Percentiles rank a stretch among this genome's conserved stretches.
Conservation (phyloP, 164 flowering plant species). For the Vitis rotundifolia region DNA sequence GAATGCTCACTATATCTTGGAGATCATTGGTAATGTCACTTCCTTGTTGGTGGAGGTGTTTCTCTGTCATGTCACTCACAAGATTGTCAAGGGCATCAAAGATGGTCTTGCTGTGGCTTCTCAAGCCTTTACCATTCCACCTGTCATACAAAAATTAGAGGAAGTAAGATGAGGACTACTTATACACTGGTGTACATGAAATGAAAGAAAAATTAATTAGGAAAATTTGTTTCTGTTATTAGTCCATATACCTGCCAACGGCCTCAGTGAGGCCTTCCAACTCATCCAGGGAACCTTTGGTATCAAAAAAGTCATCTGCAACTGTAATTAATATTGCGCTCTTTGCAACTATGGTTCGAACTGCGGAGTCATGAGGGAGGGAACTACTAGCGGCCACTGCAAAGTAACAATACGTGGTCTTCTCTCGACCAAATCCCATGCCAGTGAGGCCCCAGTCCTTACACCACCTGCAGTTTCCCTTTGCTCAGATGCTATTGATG, state of each 20-base stretch:
- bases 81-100: slow-evolving; percentile 38
- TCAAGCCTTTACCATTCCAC: slow-evolving; percentile 37
- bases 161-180: no score
- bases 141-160: slow-evolving; percentile 12
- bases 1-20: slow-evolving; percentile 22
- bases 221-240: slow-evolving; percentile 12
- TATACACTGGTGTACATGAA: no score
- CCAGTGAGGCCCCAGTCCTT: slow-evolving; percentile 10
- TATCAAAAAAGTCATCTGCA: slow-evolving; percentile 30
- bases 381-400: background rate
- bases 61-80: slow-evolving; percentile 24
- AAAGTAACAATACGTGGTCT: slow-evolving; percentile 1
- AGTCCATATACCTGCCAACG: background rate
- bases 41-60: slow-evolving; percentile 14
- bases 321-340: slow-evolving; percentile 24
- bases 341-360: slow-evolving; percentile 20
- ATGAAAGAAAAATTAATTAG: no score
- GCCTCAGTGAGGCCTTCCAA: slow-evolving; percentile 26
- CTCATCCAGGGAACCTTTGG: slow-evolving; percentile 7
- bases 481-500: no score
- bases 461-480: no score
- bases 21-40: slow-evolving; percentile 16
- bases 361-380: slow-evolving; percentile 15
- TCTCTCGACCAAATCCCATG: slow-evolving; percentile 21
- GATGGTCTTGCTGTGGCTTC: slow-evolving; percentile 31